Evolutionary conservation across 208 protist genomes (phyloP).

Genomic region (Perkinsela sp.): DNA sequence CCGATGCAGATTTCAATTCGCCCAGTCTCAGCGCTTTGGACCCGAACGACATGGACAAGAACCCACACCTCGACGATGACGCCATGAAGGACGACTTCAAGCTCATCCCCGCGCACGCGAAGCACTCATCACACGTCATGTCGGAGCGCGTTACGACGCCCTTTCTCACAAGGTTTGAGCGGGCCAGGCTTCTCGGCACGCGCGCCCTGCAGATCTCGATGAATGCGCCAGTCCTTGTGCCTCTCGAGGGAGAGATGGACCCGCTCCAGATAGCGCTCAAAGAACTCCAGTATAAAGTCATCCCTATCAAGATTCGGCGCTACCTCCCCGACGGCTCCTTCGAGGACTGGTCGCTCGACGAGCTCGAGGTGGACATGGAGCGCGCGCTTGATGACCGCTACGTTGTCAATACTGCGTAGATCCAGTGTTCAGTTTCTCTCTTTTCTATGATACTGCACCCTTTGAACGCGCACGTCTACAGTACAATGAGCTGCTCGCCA

Average conservation of each 20-base stretch:
- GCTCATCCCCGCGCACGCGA: not conserved
- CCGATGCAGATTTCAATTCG: not conserved
- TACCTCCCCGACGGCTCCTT: slow-evolving; percentile 75
- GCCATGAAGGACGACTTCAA: not conserved
- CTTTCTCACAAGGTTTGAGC: slow-evolving; percentile 96
- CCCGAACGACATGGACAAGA: not conserved
- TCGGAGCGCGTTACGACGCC: slow-evolving; percentile 67
- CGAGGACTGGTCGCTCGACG: slow-evolving; percentile 56
- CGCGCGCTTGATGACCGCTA: slow-evolving; percentile 47
- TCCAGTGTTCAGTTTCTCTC: not conserved
- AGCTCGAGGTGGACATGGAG: slow-evolving; percentile 59
- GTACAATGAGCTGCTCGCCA: too few species aligned
- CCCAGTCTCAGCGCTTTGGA: not conserved
- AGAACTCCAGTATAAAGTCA: slow-evolving; percentile 80
- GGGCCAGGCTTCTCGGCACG: slow-evolving; percentile 84
- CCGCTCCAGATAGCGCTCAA: slow-evolving; percentile 88
- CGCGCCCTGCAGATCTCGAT: slow-evolving; percentile 93
- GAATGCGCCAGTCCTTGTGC: slow-evolving; percentile 87
- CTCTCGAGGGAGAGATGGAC: slow-evolving; percentile 85
- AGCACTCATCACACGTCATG: slow-evolving; percentile 11
- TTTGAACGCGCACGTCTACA: not conserved
- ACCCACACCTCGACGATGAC: too few species aligned
- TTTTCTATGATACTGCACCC: not conserved
- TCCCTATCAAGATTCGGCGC: slow-evolving; percentile 90
- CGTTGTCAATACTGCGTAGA: slow-evolving; percentile 2